These are phyloP conservation scores for Gossypium bickii DNA, from an alignment of 345 rosid genomes.

Conservation along the genomic window DNA sequence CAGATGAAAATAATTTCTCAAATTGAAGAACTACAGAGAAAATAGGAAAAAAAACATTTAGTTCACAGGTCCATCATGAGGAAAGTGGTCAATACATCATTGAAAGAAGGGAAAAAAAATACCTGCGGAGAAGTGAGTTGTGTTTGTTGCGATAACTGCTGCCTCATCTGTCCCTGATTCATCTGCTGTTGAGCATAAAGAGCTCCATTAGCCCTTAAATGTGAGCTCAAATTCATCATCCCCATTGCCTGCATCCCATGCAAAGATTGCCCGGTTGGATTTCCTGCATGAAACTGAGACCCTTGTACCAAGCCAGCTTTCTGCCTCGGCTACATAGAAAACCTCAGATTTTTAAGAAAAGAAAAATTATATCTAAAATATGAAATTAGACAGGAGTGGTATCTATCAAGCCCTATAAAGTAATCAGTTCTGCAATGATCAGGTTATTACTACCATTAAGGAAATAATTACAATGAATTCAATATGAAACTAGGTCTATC, in stretches of 20 bases:
- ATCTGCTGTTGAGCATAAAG: constrained; percentile 71
- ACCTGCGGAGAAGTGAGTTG: constrained; percentile 70
- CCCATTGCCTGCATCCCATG: constrained; percentile 91
- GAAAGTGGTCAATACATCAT: neutral
- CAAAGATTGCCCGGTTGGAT: constrained; percentile 67
- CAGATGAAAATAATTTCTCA: neutral
- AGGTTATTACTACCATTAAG: neutral
- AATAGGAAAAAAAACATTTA: neutral
- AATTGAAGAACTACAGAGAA: neutral
- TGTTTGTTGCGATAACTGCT: constrained; percentile 70
- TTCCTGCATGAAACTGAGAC: constrained; percentile 72
- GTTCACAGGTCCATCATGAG: neutral
- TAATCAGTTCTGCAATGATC: neutral
- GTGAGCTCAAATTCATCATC: constrained; percentile 74
- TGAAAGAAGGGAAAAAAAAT: constrained; percentile 15
- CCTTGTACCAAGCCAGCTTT: constrained; percentile 71
- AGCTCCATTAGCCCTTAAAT: constrained; percentile 52
- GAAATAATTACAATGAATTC: neutral
- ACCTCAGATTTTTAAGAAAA: constrained; percentile 30
- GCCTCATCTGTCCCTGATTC: constrained; percentile 61
- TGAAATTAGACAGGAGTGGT: neutral
- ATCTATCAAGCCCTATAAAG: neutral
- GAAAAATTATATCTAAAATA: constrained; percentile 1
- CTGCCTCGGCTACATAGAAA: constrained; percentile 83
- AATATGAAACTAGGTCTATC: neutral